Evolutionary conservation across 345 rosid species (phyloP).

Genomic region (Salix dunnii): DNA sequence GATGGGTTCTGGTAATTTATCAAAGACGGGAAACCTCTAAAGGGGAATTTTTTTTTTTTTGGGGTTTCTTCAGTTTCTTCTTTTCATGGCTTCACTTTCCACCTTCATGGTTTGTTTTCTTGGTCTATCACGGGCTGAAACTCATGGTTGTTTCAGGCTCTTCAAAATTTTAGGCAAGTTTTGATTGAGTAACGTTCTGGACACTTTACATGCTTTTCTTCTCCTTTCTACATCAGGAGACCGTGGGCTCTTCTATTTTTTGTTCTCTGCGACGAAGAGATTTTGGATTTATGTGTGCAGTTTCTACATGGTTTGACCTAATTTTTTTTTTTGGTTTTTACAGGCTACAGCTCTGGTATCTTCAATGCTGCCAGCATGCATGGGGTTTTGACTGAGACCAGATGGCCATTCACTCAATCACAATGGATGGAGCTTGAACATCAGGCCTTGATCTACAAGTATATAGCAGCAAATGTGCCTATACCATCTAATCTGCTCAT

Average conservation of each 20-base stretch:
- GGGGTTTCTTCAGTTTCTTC: neutral
- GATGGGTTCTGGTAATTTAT: conserved; percentile 11
- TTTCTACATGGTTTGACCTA: neutral
- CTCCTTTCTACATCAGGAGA: neutral
- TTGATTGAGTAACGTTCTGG: neutral
- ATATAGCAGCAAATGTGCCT: conserved; percentile 69
- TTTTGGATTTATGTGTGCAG: neutral
- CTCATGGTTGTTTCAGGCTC: conserved; percentile 21
- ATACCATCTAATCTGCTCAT: conserved; percentile 69
- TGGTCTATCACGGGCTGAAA: conserved; percentile 11
- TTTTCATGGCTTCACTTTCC: neutral
- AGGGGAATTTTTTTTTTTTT: conserved; percentile 10
- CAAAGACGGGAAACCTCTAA: conserved; percentile 18
- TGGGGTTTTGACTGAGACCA: conserved; percentile 36
- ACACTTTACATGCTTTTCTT: neutral
- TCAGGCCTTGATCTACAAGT: conserved; percentile 90
- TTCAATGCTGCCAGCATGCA: conserved; percentile 37
- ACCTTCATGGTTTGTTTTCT: neutral
- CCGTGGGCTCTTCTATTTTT: neutral
- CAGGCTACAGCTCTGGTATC: conserved; percentile 39
- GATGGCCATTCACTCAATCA: conserved; percentile 60
- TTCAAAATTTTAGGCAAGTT: conserved; percentile 19
- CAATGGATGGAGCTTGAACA: conserved; percentile 97
- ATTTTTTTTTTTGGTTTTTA: neutral
- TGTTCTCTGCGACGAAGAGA: neutral